Conservation (phyloP, 257 asterid species). For the Gardenia jasminoides region DNA sequence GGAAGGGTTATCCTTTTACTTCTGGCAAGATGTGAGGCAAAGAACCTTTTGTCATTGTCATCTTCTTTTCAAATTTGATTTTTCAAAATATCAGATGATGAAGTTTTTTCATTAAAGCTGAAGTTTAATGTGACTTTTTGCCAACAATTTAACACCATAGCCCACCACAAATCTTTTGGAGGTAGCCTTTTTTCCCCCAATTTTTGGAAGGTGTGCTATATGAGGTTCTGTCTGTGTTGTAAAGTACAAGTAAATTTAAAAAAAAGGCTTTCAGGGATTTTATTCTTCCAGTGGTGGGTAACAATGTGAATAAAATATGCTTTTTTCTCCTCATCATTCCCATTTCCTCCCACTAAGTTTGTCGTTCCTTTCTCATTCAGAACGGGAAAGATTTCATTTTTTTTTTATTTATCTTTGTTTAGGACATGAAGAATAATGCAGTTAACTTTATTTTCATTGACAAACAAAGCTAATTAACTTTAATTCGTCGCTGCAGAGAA, state of each 20-base stretch:
- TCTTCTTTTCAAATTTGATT: neutral
- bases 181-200: neutral
- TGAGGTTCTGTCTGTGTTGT: neutral
- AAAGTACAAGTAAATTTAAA: neutral
- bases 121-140: neutral
- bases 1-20: neutral
- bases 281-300: neutral
- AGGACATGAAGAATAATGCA: neutral
- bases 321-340: too few species aligned
- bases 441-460: neutral
- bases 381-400: neutral
- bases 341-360: neutral
- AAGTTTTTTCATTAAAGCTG: neutral
- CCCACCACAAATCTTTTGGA: neutral
- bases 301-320: neutral
- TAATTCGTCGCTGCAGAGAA: neutral
- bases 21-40: neutral
- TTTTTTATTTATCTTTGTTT: neutral
- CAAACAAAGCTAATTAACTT: neutral
- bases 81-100: neutral
- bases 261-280: neutral
- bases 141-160: neutral
- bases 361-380: neutral
- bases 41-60: neutral
- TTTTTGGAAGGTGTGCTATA: neutral